phyloP scores from a whole-genome alignment of 495 filamentous ascomycete species.

The Cairneyella variabilis region DNA sequence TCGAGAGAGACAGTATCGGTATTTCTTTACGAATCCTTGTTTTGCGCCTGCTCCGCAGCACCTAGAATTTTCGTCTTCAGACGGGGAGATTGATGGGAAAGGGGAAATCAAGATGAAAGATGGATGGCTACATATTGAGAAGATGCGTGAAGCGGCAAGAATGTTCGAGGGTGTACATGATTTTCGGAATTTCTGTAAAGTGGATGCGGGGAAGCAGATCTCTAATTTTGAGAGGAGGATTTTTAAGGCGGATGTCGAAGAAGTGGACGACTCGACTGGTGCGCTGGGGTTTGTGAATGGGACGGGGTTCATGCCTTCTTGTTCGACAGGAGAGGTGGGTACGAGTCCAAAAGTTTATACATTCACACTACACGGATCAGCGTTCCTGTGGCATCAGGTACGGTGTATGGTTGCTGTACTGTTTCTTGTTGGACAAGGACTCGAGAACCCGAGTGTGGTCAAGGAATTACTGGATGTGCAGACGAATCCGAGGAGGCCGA shows the following conservation, averaged over 20 bases:
- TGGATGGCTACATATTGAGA: constrained; percentile 70
- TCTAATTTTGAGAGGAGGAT: constrained; percentile 75
- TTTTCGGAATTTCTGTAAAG: constrained; percentile 94
- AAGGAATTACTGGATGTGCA: constrained; percentile 66
- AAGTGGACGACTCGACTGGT: constrained; percentile 41
- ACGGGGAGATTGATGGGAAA: neutral
- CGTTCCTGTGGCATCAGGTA: constrained; percentile 98
- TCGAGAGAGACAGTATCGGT: constrained; percentile 81
- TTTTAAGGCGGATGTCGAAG: constrained; percentile 69
- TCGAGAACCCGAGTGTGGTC: constrained; percentile 72
- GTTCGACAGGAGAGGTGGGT: neutral
- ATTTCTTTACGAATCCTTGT: constrained; percentile 95
- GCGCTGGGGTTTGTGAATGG: constrained; percentile 38
- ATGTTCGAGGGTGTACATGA: constrained; percentile 81
- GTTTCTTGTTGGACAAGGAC: constrained; percentile 86
- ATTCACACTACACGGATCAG: constrained; percentile 83
- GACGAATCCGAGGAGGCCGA: constrained; percentile 67
- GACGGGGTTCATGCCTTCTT: constrained; percentile 24
- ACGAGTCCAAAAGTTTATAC: constrained; percentile 66
- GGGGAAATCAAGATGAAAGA: constrained; percentile 32
- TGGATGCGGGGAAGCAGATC: constrained; percentile 83
- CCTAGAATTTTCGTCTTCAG: constrained; percentile 4
- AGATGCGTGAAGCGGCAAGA: constrained; percentile 79
- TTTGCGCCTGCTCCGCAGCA: constrained; percentile 56
- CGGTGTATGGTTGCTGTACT: constrained; percentile 83